Base-by-base conservation (phyloP, 1,139 yeast species). In the Diutina ranongensis region DNA sequence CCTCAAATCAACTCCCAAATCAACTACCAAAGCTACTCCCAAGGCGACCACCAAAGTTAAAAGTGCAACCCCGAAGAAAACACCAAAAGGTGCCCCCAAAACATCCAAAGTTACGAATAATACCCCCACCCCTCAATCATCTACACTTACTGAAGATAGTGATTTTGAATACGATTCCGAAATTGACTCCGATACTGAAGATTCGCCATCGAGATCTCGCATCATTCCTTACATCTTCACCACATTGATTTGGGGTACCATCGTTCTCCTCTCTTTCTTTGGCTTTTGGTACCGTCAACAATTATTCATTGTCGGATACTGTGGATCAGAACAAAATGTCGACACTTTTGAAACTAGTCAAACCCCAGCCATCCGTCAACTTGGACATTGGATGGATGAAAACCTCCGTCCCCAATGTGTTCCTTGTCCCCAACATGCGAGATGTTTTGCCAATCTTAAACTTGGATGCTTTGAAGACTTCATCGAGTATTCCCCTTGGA, bases 361-460 rank as follows among this genome's bases (percentile, higher is more conserved):
- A 12, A 60, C 60, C 8, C 18, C 44, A 1, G 21, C 54, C 31
- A 46, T 64, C 20, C 49, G 52, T 19, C 36, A 47, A 3, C 32
- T 62, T 16, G 72, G 72, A 5, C 53, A 56, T 2, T 61, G 58
- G 48, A 55, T 71, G 48, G 75, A 71, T 48, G 46, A 52, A 2
- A 55, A 64, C 48, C 59, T 61, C 47, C 74, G 74, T 46, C 95
- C 97, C 3, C 49, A 55, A 2, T 92, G 97, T 62, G 64, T 74
- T 7, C 76, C 76, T 34, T 89, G 97, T 57, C 97, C 97, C 1
- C 72, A 71, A 9, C 84, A 89, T 61, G 94, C 94, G 1, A 67
- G 77, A 45, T 92, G 97, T 59, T 76, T 71, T 50, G 76, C 79
- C 27, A 61, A 71, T 45, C 67, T 82, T 54, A 66, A 72, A 50